phyloP scores from a whole-genome alignment of 2,329 filamentous ascomycete genomes.

The Penicillium glabrum region DNA sequence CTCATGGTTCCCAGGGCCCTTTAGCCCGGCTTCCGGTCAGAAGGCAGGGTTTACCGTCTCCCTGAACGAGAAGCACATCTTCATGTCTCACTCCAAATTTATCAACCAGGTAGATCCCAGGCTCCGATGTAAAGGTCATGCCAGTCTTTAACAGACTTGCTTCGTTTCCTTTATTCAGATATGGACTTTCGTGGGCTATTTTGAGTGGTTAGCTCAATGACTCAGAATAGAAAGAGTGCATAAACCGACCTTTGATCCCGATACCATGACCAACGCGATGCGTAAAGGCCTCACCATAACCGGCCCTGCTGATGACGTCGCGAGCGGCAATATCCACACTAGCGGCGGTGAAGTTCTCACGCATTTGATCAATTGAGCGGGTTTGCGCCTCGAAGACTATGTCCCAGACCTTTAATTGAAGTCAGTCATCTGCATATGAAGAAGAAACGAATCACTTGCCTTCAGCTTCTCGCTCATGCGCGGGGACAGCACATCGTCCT shows the following conservation, averaged over 20 bases:
- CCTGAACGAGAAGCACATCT: conserved; percentile 60
- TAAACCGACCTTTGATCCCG: conserved; percentile 57
- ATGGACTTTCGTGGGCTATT: conserved; percentile 60
- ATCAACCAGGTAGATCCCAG: conserved; percentile 61
- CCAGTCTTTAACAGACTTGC: conserved; percentile 50
- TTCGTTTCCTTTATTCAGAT: conserved; percentile 63
- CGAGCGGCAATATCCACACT: conserved; percentile 62
- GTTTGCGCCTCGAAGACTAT: conserved; percentile 64
- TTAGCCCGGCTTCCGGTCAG: conserved; percentile 55
- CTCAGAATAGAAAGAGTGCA: background rate
- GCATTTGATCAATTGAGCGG: conserved; percentile 53
- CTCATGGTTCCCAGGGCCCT: conserved; percentile 54
- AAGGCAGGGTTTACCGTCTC: conserved; percentile 54
- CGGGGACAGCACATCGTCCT: conserved; percentile 12
- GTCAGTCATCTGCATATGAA: background rate
- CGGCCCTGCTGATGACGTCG: conserved; percentile 56
- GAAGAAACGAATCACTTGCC: background rate
- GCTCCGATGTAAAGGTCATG: conserved; percentile 65
- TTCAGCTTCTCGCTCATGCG: conserved; percentile 49
- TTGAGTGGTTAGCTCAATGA: background rate
- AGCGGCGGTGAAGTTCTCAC: conserved; percentile 55
- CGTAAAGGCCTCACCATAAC: conserved; percentile 61
- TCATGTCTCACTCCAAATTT: conserved; percentile 64
- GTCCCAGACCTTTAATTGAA: conserved; percentile 50
- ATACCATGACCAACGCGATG: conserved; percentile 65